Evolutionary conservation across 768 basidiomycete genomes (phyloP).

Genomic region (Boletus bicolor): DNA sequence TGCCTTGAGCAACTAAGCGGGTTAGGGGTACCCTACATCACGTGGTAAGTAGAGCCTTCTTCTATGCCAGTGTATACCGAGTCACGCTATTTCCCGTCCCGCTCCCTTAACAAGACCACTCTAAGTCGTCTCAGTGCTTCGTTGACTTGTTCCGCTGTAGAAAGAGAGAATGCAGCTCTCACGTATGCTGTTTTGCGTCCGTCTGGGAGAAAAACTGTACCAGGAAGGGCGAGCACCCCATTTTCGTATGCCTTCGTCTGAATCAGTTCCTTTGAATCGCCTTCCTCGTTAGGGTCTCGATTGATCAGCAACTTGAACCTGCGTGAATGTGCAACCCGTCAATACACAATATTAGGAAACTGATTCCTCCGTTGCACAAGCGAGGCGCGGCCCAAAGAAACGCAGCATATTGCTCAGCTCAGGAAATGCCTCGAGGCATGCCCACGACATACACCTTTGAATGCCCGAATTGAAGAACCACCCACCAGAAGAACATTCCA

Average conservation of each 20-base stretch:
- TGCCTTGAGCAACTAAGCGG: neutral
- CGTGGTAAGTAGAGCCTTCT: neutral
- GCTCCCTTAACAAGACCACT: constrained; percentile 34
- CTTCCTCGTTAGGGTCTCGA: constrained; percentile 36
- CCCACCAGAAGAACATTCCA: constrained; percentile 89
- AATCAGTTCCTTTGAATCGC: constrained; percentile 73
- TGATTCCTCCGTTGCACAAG: neutral
- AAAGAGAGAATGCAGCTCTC: constrained; percentile 77
- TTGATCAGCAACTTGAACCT: constrained; percentile 72
- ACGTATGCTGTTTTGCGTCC: constrained; percentile 70
- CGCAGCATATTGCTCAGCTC: neutral
- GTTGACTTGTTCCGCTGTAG: constrained; percentile 64
- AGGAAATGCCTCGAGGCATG: neutral
- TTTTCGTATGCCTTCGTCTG: constrained; percentile 69
- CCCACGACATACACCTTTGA: constrained; percentile 2
- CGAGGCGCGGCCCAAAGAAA: neutral
- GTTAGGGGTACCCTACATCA: constrained; percentile 6
- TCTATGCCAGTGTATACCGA: neutral
- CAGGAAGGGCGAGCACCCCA: constrained; percentile 89
- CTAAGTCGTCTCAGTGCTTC: constrained; percentile 66
- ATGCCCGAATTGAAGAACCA: constrained; percentile 12
- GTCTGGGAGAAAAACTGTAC: constrained; percentile 75
- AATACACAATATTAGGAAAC: constrained; percentile 16
- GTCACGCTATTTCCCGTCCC: constrained; percentile 10
- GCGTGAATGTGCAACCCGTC: constrained; percentile 7